Base-by-base conservation (phyloP, 192 early-diverging fungal genomes). In the Coemansia sp. region DNA sequence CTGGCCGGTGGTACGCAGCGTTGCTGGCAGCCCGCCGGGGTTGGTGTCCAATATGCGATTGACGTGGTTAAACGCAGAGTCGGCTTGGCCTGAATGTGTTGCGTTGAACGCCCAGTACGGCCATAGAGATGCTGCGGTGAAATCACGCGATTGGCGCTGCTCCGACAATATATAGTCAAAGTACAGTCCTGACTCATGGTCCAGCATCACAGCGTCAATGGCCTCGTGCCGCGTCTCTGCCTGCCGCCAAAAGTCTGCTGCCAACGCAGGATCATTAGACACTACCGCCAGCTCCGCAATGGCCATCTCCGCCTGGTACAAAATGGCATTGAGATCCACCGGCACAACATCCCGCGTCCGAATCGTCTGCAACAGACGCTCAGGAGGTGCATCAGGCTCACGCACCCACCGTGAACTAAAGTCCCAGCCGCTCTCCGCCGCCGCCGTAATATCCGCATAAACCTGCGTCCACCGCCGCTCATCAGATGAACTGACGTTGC, bases 381-480 rank as follows among this genome's bases (percentile, higher is more conserved):
- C 64, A 3, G 61, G 47, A 1, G 58, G 54, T 9, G 60, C 65
- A 10, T 60, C 20, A 3, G 76, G 62, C 25, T 67, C 49, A 2
- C 63, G 68, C 3, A 82, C 65, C 89, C 89, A 91, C 5, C 89
- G 70, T 5, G 84, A 81, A 8, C 81, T 78, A 61, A 83, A 91
- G 74, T 91, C 89, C 86, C 87, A 87, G 1, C 89, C 89, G 10
- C 84, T 82, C 67, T 91, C 88, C 3, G 89, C 88, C 17, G 83
- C 87, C 3, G 88, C 79, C 5, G 88, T 86, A 48, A 89, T 71
- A 37, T 89, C 83, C 1, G 85, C 76, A 50, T 88, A 91, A 9
- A 91, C 62, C 1, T 50, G 52, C 0, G 58, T 60, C 26, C 62
- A 74, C 3, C 23, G 9, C 11, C 18, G 58, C 0, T 68, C 63